A percentile compares a stretch with the other conserved stretches of the same genome.
Conservation (phyloP, 257 asterid species). For the Linaria vulgaris region DNA sequence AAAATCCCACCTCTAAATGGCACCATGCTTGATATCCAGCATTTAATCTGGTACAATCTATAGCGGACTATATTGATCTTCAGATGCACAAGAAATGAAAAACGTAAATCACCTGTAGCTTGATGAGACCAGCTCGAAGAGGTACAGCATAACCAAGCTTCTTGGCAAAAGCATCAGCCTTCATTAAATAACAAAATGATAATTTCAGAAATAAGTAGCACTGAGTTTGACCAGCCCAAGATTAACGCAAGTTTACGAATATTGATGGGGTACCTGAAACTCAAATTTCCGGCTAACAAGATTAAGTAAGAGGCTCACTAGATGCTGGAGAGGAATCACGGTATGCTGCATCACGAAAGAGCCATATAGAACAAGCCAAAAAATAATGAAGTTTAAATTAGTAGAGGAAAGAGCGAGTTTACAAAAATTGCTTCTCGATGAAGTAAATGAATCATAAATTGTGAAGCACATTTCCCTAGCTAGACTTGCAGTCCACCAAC, state of each 20-base stretch:
- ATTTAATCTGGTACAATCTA: background rate
- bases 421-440: too few relatives aligned
- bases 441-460: too few relatives aligned
- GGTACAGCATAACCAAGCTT: constrained; percentile 77
- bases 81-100: constrained; percentile 8
- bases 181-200: background rate
- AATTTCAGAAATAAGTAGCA: constrained; percentile 12
- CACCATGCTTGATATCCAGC: too few relatives aligned
- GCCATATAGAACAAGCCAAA: background rate
- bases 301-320: constrained; percentile 81
- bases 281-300: constrained; percentile 94
- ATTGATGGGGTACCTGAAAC: constrained; percentile 71
- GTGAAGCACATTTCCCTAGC: too few relatives aligned
- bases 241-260: background rate
- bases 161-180: constrained; percentile 98
- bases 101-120: constrained; percentile 67
- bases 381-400: constrained; percentile 3
- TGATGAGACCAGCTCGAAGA: constrained; percentile 92
- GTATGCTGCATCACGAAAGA: constrained; percentile 70
- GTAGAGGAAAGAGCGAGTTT: too few relatives aligned
- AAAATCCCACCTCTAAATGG: too few relatives aligned
- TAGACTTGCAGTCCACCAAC: too few relatives aligned
- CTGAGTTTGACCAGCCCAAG: constrained; percentile 9
- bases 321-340: constrained; percentile 91
- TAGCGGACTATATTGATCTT: background rate